A percentile compares a stretch with the other conserved stretches of the same genome.
Evolutionary conservation across 139 green algal genomes (phyloP).

Genomic region (Eudorina sp.): DNA sequence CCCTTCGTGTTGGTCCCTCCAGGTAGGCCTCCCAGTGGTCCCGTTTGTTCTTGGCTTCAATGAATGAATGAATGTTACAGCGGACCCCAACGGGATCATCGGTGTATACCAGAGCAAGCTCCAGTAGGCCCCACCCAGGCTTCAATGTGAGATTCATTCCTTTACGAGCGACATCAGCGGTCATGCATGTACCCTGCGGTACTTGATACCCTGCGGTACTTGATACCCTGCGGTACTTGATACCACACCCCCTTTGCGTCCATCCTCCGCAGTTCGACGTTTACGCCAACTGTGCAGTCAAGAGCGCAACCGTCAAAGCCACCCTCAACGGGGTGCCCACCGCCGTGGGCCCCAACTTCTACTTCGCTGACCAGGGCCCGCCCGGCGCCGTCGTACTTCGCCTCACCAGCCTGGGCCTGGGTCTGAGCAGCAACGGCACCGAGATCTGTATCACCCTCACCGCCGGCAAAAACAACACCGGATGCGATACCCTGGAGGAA

Average conservation of each 20-base stretch:
- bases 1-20: too few relatives aligned
- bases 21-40: too few relatives aligned
- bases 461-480: neutral
- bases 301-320: neutral
- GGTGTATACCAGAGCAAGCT: too few relatives aligned
- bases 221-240: neutral
- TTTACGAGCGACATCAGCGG: neutral
- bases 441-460: neutral
- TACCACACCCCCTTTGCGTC: neutral
- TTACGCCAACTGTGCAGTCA: neutral
- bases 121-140: neutral
- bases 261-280: neutral
- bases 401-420: neutral
- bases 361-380: neutral
- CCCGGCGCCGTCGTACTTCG: too few relatives aligned
- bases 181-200: neutral
- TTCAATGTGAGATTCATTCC: neutral
- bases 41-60: neutral
- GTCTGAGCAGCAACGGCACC: neutral
- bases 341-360: too few relatives aligned
- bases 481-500: neutral
- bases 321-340: too few relatives aligned
- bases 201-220: neutral
- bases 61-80: neutral
- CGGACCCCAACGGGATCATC: too few relatives aligned